Base-by-base conservation (phyloP, 1,139 yeast genomes). In the Geotrichum histeridarum region DNA sequence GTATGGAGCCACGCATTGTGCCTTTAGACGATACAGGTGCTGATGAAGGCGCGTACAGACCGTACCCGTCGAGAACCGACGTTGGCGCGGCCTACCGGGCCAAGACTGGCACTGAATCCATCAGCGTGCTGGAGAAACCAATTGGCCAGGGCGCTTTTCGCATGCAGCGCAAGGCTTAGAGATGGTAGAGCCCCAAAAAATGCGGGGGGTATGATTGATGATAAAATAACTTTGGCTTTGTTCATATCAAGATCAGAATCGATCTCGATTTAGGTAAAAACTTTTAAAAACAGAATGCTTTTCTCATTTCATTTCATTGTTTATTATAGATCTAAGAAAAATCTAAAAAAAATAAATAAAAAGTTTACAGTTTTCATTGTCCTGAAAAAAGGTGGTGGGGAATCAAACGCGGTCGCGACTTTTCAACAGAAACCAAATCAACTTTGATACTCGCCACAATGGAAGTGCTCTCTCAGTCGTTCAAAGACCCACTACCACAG, bases 61-160 rank as follows among this genome's bases (percentile, higher is more conserved):
- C 47, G 7, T 35, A 38, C 44, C 47, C 39, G 30, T 18, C 9
- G 36, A 8, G 15, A 4, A 27, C 14, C 14, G 50, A 31, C n/a
- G 14, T 42, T n/a, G 27, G 37, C 9, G 50, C 48, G 9, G 31
- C 48, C 2, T 46, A 41, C 35, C 27, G 45, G 33, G 50, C 47
- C 31, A 51, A 51, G 36, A 18, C 35, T 7, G 43, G 30, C 6
- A 38, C 35, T 7, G 56, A 49, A 17, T 54, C 49, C 27, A 42
- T 59, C 4, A 43, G 39, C 9, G 55, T 59, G 9, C 42, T 60
- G 9, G 62, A 60, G 38, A 60, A 60, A 38, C 62, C 62, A 12
- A 54, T 44, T 2, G 60, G 60, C 7, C 61, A 59, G 47, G 50
- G 59, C 8, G 62, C 62, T 3, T 60, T 60, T 41, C 39, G 63